Evolutionary conservation across 192 early-diverging fungal species (phyloP).

Genomic region (Backusella liffmaniae): DNA sequence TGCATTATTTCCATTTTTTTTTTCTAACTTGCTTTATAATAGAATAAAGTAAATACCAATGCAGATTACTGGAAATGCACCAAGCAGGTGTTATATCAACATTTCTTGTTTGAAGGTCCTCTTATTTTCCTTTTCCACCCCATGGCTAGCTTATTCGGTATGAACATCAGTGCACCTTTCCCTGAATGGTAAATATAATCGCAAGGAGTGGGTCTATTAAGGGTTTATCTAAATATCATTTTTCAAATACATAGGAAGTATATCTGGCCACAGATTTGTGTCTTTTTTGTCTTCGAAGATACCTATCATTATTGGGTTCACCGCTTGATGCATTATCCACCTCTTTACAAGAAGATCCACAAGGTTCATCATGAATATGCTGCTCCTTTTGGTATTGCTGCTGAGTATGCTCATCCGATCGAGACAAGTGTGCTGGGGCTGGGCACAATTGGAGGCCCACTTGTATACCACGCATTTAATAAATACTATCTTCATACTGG

Average conservation of each 20-base stretch:
- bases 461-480: slow-evolving; percentile 41
- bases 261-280: slow-evolving; percentile 57
- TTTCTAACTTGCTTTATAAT: background rate
- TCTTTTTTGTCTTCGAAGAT: slow-evolving; percentile 88
- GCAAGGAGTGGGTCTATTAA: background rate
- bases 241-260: slow-evolving; percentile 14
- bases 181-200: slow-evolving; percentile 60
- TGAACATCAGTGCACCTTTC: slow-evolving; percentile 82
- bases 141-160: slow-evolving; percentile 77
- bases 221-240: background rate
- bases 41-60: slow-evolving; percentile 63
- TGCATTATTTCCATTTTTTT: background rate
- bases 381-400: slow-evolving; percentile 80
- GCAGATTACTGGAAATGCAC: slow-evolving; percentile 71
- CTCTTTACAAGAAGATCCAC: slow-evolving; percentile 89
- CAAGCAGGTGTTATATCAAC: slow-evolving; percentile 66
- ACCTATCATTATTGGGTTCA: slow-evolving; percentile 92
- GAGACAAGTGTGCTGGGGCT: slow-evolving; percentile 85
- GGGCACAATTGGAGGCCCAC: slow-evolving; percentile 80
- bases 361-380: slow-evolving; percentile 94
- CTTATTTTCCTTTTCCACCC: slow-evolving; percentile 90
- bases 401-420: slow-evolving; percentile 88
- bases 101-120: slow-evolving; percentile 82
- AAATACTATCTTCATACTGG: background rate
- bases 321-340: slow-evolving; percentile 83